These are phyloP conservation scores for Microsporum ferrugineum DNA, from an alignment of 2,329 filamentous ascomycete species.

Conservation along the genomic window DNA sequence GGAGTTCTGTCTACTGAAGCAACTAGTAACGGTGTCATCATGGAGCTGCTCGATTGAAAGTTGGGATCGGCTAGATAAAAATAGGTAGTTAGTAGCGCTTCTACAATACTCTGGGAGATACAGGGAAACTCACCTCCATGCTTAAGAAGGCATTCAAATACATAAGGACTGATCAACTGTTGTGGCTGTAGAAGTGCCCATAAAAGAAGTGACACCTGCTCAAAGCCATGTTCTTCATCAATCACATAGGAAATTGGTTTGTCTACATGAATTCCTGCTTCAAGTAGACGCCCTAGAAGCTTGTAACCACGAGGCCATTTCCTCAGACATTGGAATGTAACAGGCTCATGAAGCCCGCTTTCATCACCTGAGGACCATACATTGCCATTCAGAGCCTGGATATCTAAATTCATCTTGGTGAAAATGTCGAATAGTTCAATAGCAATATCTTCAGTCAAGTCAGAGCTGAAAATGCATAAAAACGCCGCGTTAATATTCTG, in stretches of 20 bases:
- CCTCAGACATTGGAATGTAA: conserved; percentile 43
- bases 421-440: conserved; percentile 44
- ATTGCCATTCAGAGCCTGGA: conserved; percentile 8
- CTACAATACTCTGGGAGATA: background rate
- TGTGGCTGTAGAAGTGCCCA: conserved; percentile 54
- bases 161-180: conserved; percentile 48
- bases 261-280: conserved; percentile 51
- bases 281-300: conserved; percentile 43
- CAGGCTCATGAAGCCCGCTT: conserved; percentile 35
- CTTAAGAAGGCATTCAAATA: conserved; percentile 48
- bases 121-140: conserved; percentile 26
- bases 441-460: conserved; percentile 40
- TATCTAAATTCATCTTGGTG: conserved; percentile 15
- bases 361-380: conserved; percentile 37
- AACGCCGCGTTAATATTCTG: conserved; percentile 45
- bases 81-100: conserved; percentile 7
- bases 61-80: conserved; percentile 43
- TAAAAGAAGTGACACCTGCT: conserved; percentile 46
- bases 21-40: conserved; percentile 48
- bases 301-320: conserved; percentile 45
- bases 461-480: conserved; percentile 45
- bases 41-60: conserved; percentile 42
- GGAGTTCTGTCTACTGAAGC: conserved; percentile 46
- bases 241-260: conserved; percentile 39
- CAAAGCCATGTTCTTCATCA: conserved; percentile 39